A percentile compares a stretch with the other conserved stretches of the same genome.
Evolutionary conservation across 768 basidiomycete genomes (phyloP).

Genomic region (Mycena rosella): DNA sequence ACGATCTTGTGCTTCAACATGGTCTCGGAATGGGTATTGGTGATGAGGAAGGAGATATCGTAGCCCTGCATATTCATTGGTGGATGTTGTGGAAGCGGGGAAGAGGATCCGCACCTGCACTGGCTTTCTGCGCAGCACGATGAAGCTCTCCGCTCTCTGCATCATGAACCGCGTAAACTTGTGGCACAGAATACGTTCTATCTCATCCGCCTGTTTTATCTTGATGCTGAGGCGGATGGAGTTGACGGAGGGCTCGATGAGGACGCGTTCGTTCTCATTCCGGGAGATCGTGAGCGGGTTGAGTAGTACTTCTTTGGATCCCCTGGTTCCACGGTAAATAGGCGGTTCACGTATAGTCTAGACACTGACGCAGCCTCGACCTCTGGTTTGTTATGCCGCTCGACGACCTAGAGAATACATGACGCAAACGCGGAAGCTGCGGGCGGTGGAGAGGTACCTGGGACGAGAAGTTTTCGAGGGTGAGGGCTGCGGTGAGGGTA

Average conservation of each 20-base stretch:
- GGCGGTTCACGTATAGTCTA: background rate
- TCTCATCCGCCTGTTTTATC: slow-evolving; percentile 99
- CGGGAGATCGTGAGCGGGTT: slow-evolving; percentile 95
- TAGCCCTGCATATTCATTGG: slow-evolving; percentile 77
- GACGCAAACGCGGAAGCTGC: slow-evolving; percentile 22
- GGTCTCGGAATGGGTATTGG: slow-evolving; percentile 95
- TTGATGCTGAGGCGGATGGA: slow-evolving; percentile 97
- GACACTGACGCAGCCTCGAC: slow-evolving; percentile 80
- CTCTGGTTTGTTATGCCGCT: slow-evolving; percentile 97
- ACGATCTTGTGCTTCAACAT: slow-evolving; percentile 99
- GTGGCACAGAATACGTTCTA: slow-evolving; percentile 96
- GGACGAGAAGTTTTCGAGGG: slow-evolving; percentile 97
- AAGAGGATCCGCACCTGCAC: slow-evolving; percentile 74
- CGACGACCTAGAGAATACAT: slow-evolving; percentile 77
- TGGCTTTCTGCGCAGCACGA: slow-evolving; percentile 95
- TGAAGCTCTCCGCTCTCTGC: slow-evolving; percentile 97
- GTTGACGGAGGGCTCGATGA: slow-evolving; percentile 98
- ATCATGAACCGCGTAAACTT: slow-evolving; percentile 99
- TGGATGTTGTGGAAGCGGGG: background rate
- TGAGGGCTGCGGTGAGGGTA: slow-evolving; percentile 97
- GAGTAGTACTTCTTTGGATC: slow-evolving; percentile 93
- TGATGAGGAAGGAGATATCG: slow-evolving; percentile 98
- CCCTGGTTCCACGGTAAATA: slow-evolving; percentile 57
- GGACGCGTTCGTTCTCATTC: slow-evolving; percentile 96
- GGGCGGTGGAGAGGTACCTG: slow-evolving; percentile 68